A percentile compares a stretch with the other conserved stretches of the same genome.
phyloP scores from a whole-genome alignment of 179 eudicot genomes.

The Nepenthes alata region DNA sequence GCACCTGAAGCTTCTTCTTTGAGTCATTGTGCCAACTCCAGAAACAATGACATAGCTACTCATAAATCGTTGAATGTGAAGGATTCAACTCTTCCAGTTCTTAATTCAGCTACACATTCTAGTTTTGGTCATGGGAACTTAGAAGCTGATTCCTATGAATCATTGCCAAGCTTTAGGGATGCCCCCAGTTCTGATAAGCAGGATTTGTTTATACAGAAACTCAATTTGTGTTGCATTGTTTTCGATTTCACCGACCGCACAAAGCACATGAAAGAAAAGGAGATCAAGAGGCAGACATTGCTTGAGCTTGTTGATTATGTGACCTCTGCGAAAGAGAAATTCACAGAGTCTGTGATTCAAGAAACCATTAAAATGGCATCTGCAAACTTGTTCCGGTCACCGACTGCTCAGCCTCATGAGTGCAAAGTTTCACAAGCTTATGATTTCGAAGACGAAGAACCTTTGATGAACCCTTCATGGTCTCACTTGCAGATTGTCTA shows the following conservation, averaged over 20 bases:
- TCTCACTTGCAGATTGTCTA: conserved; percentile 34
- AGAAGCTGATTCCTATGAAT: conserved; percentile 12
- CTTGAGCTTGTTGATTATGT: conserved; percentile 32
- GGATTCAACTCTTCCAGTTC: conserved; percentile 2
- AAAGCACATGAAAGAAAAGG: conserved; percentile 28
- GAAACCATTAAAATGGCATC: conserved; percentile 28
- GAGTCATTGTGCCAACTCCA: neutral
- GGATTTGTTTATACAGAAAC: conserved; percentile 20
- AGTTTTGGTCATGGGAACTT: neutral
- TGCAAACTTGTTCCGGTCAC: conserved; percentile 22
- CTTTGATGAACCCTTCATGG: conserved; percentile 27
- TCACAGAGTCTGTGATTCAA: conserved; percentile 23
- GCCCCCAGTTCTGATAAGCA: conserved; percentile 26
- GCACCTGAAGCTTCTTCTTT: neutral
- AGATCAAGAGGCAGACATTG: conserved; percentile 30
- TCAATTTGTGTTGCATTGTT: conserved; percentile 24
- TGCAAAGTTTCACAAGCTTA: conserved; percentile 17
- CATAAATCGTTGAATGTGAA: conserved; percentile 1
- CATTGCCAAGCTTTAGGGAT: conserved; percentile 29
- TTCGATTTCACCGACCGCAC: conserved; percentile 28
- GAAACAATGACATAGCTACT: conserved; percentile 5
- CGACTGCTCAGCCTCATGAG: conserved; percentile 12
- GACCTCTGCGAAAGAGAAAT: conserved; percentile 17
- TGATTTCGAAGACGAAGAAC: conserved; percentile 32
- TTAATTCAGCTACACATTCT: neutral